phyloP scores from a whole-genome alignment of 1,284 basidiomycete species.

The Coniferiporia weirii region DNA sequence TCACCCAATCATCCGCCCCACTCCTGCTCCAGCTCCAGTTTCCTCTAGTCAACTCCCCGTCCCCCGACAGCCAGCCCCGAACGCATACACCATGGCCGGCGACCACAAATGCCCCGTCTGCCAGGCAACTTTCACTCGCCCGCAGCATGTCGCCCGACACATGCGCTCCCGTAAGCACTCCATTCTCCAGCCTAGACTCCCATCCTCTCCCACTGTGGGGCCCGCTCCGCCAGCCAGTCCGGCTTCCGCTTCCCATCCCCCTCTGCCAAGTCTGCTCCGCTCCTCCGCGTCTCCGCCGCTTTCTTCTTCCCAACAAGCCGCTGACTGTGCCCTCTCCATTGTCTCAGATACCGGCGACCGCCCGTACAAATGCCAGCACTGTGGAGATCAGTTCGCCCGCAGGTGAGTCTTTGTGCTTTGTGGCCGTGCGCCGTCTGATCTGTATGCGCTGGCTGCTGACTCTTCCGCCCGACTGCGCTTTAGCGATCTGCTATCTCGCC shows the following conservation, averaged over 20 bases:
- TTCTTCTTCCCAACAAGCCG: constrained; percentile 7
- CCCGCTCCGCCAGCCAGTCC: constrained; percentile 4
- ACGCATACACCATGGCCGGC: constrained; percentile 44
- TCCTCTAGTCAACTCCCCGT: too few species aligned
- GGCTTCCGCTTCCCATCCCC: not conserved
- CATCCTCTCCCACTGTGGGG: not conserved
- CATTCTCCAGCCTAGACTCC: constrained; percentile 12
- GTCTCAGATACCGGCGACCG: constrained; percentile 81
- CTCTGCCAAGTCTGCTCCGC: constrained; percentile 6
- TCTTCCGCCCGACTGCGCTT: not conserved
- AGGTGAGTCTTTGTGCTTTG: constrained; percentile 44
- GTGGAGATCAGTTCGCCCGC: constrained; percentile 85
- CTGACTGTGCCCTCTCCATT: constrained; percentile 17
- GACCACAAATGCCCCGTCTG: constrained; percentile 79
- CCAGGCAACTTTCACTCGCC: constrained; percentile 82
- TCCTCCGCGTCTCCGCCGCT: constrained; percentile 16
- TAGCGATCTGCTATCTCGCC: constrained; percentile 82
- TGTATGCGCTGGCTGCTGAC: constrained; percentile 10
- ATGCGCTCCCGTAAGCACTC: constrained; percentile 77
- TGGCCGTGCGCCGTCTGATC: constrained; percentile 4
- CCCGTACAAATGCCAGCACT: constrained; percentile 85
- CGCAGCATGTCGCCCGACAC: constrained; percentile 86
- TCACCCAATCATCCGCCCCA: not conserved
- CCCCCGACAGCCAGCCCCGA: too few species aligned
- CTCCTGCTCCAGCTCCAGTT: not conserved